phyloP scores from a whole-genome alignment of 75 land plant species.

The Picea glauca region DNA sequence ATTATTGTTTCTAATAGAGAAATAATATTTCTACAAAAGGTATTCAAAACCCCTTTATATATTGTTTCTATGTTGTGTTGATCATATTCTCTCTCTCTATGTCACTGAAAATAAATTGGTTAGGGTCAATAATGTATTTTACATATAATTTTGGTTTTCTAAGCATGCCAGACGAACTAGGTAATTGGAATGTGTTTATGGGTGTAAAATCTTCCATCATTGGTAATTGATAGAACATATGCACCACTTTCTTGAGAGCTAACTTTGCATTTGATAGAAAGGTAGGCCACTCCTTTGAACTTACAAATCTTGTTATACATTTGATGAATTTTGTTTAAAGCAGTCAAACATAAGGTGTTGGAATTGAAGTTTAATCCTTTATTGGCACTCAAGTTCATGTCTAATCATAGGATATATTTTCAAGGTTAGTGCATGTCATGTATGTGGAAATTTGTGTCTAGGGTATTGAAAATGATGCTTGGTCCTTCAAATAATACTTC shows the following conservation, averaged over 20 bases:
- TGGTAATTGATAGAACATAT: conserved; percentile 54
- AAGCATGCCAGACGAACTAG: conserved; percentile 75
- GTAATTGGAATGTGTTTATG: conserved; percentile 73
- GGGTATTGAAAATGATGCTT: neutral
- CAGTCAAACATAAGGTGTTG: too few species aligned
- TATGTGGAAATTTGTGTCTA: neutral
- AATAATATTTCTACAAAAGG: too few species aligned
- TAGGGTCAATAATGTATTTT: too few species aligned
- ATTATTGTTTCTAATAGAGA: too few species aligned
- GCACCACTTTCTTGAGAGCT: conserved; percentile 78
- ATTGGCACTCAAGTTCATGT: neutral
- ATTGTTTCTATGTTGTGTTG: too few species aligned
- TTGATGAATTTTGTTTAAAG: neutral
- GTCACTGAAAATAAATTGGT: too few species aligned
- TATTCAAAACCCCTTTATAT: too few species aligned
- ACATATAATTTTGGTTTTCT: neutral
- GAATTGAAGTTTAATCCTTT: too few species aligned
- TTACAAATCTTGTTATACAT: neutral
- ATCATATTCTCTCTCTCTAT: too few species aligned
- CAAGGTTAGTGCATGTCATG: neutral
- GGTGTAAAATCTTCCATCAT: conserved; percentile 74
- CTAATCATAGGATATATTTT: neutral
- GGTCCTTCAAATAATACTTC: neutral
- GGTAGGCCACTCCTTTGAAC: conserved; percentile 25
- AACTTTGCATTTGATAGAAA: conserved; percentile 75